Conservation (phyloP, 495 filamentous ascomycete species). For the Neurospora sp. region DNA sequence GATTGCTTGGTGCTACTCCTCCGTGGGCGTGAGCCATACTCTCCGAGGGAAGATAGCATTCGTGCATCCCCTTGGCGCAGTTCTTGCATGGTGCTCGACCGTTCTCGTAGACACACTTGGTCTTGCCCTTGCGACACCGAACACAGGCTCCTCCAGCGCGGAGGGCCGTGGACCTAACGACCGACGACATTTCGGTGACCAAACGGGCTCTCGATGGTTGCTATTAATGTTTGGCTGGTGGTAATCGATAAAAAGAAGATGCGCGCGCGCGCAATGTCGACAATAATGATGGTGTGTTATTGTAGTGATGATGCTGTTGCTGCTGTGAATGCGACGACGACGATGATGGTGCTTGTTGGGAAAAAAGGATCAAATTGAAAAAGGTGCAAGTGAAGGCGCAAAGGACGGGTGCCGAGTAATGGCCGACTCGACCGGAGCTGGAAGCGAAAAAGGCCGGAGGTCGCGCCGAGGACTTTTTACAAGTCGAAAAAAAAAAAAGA, state of each 20-base stretch:
- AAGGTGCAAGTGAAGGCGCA: background rate
- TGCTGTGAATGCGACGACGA: background rate
- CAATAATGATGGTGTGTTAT: background rate
- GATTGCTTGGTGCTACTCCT: slow-evolving; percentile 25
- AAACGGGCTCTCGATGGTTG: background rate
- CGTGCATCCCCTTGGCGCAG: slow-evolving; percentile 45
- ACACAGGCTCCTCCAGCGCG: slow-evolving; percentile 44
- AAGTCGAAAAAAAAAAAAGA: background rate
- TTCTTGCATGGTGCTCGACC: slow-evolving; percentile 42
- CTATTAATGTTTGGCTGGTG: background rate
- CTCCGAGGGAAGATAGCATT: slow-evolving; percentile 44
- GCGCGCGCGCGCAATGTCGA: background rate
- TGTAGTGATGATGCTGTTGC: background rate
- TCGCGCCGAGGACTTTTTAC: slow-evolving; percentile 8
- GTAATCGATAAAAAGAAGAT: background rate
- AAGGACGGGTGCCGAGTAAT: background rate
- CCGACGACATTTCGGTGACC: slow-evolving; percentile 26
- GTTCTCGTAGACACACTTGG: slow-evolving; percentile 44
- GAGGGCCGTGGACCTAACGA: slow-evolving; percentile 40
- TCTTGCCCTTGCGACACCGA: slow-evolving; percentile 46
- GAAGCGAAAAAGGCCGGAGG: slow-evolving; percentile 7
- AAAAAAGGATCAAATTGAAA: background rate
- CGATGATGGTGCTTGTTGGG: background rate
- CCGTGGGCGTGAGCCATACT: slow-evolving; percentile 40
- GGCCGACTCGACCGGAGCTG: slow-evolving; percentile 5